Conservation (phyloP, 805 yeast genomes). For the Starmerella gropengiesseri region DNA sequence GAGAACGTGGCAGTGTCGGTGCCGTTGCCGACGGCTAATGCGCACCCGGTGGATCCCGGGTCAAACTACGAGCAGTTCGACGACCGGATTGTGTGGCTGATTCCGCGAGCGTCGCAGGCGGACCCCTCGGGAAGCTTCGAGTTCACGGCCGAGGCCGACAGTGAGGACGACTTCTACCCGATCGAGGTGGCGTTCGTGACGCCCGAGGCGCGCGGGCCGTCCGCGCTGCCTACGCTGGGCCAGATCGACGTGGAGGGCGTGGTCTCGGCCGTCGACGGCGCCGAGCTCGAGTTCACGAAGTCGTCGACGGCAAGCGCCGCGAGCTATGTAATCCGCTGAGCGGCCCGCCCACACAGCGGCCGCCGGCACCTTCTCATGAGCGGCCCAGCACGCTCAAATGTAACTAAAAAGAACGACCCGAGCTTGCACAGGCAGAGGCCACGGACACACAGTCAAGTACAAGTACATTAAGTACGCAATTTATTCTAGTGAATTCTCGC, state of each 20-base stretch:
- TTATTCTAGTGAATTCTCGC: no score
- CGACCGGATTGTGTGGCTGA: constrained; percentile 62
- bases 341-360: no score
- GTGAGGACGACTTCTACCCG: constrained; percentile 84
- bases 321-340: constrained; percentile 22
- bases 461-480: no score
- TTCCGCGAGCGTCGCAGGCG: constrained; percentile 41
- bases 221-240: constrained; percentile 43
- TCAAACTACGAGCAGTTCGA: constrained; percentile 37
- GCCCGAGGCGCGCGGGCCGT: constrained; percentile 29
- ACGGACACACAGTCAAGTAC: no score
- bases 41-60: constrained; percentile 36
- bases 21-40: constrained; percentile 55
- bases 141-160: constrained; percentile 59
- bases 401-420: no score
- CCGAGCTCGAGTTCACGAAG: constrained; percentile 18
- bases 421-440: no score
- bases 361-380: no score
- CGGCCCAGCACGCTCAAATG: no score
- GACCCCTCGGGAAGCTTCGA: constrained; percentile 63
- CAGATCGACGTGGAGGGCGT: constrained; percentile 54
- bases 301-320: constrained; percentile 19
- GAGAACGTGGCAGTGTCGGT: constrained; percentile 47
- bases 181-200: constrained; percentile 53
- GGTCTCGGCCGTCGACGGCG: constrained; percentile 36